Conservation (phyloP, 805 yeast species). For the Pichia ethanolica region DNA sequence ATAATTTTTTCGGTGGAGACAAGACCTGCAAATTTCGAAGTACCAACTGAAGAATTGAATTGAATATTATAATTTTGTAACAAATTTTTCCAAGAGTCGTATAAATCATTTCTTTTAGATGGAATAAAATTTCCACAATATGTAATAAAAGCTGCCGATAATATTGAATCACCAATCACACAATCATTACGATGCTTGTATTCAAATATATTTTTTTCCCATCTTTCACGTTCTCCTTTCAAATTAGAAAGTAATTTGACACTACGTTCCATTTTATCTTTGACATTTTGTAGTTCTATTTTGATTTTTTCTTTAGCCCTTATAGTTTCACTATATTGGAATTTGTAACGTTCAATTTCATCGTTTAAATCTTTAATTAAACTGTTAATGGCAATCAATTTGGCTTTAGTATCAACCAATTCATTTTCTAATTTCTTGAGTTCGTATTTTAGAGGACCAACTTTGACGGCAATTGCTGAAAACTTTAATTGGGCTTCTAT, state of each 20-base stretch:
- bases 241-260: conserved; percentile 53
- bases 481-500: conserved; percentile 83
- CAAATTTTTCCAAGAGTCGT: conserved; percentile 19
- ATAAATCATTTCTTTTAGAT: conserved; percentile 27
- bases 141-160: conserved; percentile 54
- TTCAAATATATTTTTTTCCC: conserved; percentile 54
- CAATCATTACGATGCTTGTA: conserved; percentile 40
- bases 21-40: conserved; percentile 30
- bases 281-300: conserved; percentile 57
- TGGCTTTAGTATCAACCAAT: conserved; percentile 55
- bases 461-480: conserved; percentile 56
- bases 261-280: conserved; percentile 55
- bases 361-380: conserved; percentile 71
- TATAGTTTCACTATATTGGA: conserved; percentile 62
- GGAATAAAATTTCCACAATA: conserved; percentile 48
- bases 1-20: conserved; percentile 34
- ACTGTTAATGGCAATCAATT: conserved; percentile 66
- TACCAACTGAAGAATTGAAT: conserved; percentile 24
- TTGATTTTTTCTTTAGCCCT: conserved; percentile 74
- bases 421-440: conserved; percentile 52
- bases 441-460: conserved; percentile 69
- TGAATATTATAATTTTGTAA: conserved; percentile 32
- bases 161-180: conserved; percentile 57
- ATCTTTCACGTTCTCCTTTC: conserved; percentile 60
- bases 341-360: conserved; percentile 62